Conservation (phyloP, 441 rosid genomes). For the Euphorbia schlechtendalii region DNA sequence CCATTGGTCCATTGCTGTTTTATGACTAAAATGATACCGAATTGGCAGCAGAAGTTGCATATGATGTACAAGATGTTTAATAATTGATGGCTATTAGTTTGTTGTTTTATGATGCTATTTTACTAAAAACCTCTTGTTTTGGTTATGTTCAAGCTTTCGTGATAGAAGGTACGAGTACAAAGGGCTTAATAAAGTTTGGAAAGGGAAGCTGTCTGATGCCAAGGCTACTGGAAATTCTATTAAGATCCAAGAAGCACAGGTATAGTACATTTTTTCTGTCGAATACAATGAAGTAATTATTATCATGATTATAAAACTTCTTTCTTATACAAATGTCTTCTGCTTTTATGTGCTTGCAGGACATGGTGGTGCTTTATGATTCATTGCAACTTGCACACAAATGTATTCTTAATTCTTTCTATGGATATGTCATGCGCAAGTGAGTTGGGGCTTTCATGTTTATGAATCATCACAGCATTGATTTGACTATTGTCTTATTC, state of each 20-base stretch:
- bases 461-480: constrained; percentile 12
- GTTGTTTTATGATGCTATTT: constrained; percentile 2
- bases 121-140: constrained; percentile 26
- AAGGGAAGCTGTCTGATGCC: constrained; percentile 96
- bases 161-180: constrained; percentile 99
- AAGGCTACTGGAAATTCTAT: constrained; percentile 95
- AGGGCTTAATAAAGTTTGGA: constrained; percentile 98
- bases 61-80: constrained; percentile 11
- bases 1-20: constrained; percentile 8
- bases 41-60: not conserved
- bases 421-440: constrained; percentile 99
- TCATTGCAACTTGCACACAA: constrained; percentile 99
- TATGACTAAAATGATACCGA: not conserved
- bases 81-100: not conserved
- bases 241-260: constrained; percentile 98
- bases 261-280: constrained; percentile 25
- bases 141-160: constrained; percentile 63
- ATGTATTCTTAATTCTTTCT: constrained; percentile 95
- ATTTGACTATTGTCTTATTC: constrained; percentile 14
- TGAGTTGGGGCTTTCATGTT: constrained; percentile 37
- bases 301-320: constrained; percentile 9
- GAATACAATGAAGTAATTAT: constrained; percentile 12
- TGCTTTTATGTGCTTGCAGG: constrained; percentile 47
- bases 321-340: constrained; percentile 21
- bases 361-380: constrained; percentile 98